phyloP scores from a whole-genome alignment of 305 asterid species.

The Fraxinus albicans region DNA sequence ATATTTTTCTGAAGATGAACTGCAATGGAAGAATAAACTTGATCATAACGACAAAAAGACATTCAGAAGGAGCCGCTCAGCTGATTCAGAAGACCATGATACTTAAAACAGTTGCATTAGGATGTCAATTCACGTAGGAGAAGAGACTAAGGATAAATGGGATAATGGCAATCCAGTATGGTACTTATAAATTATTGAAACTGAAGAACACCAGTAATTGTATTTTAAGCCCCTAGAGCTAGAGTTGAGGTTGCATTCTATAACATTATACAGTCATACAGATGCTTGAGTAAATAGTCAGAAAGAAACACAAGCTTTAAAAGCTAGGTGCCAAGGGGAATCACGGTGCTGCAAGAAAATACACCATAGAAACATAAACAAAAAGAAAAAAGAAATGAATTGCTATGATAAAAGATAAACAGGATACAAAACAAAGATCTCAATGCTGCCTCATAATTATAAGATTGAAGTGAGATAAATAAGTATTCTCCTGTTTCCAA shows the following conservation, averaged over 20 bases:
- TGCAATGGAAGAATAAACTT: neutral
- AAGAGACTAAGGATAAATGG: neutral
- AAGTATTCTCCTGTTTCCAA: neutral
- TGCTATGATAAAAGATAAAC: neutral
- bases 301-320: neutral
- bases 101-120: neutral
- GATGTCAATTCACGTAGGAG: neutral
- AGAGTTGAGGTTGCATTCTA: neutral
- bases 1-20: constrained; percentile 5
- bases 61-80: neutral
- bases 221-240: neutral
- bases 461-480: neutral
- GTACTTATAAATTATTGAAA: neutral
- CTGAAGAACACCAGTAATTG: neutral
- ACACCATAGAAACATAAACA: neutral
- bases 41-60: neutral
- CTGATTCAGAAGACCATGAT: constrained; percentile 4
- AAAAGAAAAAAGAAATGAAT: neutral
- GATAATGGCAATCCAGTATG: neutral
- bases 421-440: neutral
- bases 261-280: neutral
- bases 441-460: neutral
- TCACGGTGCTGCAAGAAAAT: neutral
- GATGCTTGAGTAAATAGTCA: neutral
- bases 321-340: neutral